These are phyloP conservation scores for Tripidium arundinaceum DNA, from an alignment of 202 grass and related monocot genomes.

Conservation along the genomic window DNA sequence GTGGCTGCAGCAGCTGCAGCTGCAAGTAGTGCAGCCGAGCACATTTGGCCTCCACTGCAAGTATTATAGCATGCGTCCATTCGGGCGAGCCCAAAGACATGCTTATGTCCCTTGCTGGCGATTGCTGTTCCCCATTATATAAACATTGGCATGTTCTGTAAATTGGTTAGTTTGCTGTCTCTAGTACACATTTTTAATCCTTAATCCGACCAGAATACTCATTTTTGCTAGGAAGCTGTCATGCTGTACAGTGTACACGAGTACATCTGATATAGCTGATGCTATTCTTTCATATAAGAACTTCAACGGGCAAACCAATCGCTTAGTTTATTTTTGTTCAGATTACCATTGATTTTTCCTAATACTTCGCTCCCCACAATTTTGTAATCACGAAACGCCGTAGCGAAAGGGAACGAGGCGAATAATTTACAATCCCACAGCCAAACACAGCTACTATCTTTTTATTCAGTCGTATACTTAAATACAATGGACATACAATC, in stretches of 20 bases:
- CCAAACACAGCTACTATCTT: slow-evolving; percentile 7
- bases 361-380: too few relatives aligned
- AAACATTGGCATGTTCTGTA: not conserved
- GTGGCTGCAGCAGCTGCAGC: too few relatives aligned
- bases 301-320: not conserved
- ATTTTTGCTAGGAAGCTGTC: not conserved
- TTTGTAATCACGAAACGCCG: not conserved
- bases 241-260: not conserved
- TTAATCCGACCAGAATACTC: not conserved
- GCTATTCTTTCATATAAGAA: not conserved
- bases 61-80: slow-evolving; percentile 29
- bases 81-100: not conserved
- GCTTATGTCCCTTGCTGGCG: not conserved
- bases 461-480: slow-evolving; percentile 36
- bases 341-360: not conserved
- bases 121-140: not conserved
- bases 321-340: not conserved
- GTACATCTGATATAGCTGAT: not conserved
- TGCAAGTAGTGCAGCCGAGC: too few relatives aligned
- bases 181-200: not conserved
- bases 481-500: slow-evolving; percentile 53
- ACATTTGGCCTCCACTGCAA: slow-evolving; percentile 19
- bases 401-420: not conserved
- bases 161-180: not conserved
- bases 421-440: slow-evolving; percentile 42